Base-by-base conservation (phyloP, 495 filamentous ascomycete species). In the Chlorociboria aeruginascens region DNA sequence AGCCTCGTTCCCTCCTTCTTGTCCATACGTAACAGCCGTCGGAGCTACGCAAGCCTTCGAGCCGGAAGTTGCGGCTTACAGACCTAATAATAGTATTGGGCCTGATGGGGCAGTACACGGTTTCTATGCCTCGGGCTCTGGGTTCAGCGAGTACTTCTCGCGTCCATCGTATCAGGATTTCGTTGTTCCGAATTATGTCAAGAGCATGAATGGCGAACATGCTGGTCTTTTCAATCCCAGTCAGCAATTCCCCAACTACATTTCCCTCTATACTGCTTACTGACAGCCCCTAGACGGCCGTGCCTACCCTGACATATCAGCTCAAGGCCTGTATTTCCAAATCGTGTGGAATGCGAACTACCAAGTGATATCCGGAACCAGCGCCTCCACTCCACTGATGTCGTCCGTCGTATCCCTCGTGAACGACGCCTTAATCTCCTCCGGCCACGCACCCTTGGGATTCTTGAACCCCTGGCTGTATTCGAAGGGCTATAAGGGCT, bases 1-100 rank as follows among this genome's bases (percentile, higher is more conserved):
- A 6, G 74, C 85, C 7, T 73, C 66, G 2, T 90, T 87, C 62
- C 86, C 86, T 0, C 78, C 81, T 1, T 70, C 74, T n/a, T 92
- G 86, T 53, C 86, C 86, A 0, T 90, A 78, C 53, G 78, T 90
- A 4, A 94, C 86, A 0, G 66, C 78, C 0, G 83, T 89, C 3
- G 86, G 85, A 11, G 84, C 80, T 4, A 85, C 81, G 0, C 63
- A 67, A 29, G 63, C 69, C 12, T 66, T 73, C 3, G 59, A 82
- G n/a, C 78, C 79, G 13, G 65, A 80, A 32, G 69, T 62, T 12
- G 79, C 73, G 6, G 69, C 77, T 17, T 58, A 51, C 29, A 82
- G 78, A 52, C 78, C 77, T 30, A 70, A 71, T 0, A 83, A 78
- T 6, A 41, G 43, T 17, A 12, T 45, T 40, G 52, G 52, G 16